These are phyloP conservation scores for Pyrus hybrid DNA, from an alignment of 331 rosid genomes.

Conservation along the genomic window DNA sequence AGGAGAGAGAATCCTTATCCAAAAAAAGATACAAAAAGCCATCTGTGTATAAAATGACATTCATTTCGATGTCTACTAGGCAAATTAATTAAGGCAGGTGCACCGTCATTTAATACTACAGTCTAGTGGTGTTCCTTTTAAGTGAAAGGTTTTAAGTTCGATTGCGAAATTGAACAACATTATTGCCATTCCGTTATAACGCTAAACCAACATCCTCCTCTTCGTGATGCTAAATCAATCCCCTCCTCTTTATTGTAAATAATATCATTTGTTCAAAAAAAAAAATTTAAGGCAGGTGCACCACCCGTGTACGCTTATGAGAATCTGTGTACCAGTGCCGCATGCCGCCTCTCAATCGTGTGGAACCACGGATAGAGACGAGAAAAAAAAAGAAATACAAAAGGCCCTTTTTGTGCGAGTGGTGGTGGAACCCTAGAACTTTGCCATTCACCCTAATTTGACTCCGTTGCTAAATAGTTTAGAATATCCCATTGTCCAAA, in stretches of 20 bases:
- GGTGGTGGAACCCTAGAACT: neutral
- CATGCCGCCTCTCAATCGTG: neutral
- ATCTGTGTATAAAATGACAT: no score
- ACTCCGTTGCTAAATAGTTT: accelerated
- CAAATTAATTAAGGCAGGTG: no score
- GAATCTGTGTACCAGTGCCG: neutral
- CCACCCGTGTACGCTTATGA: neutral
- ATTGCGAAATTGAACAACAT: no score
- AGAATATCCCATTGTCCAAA: no score
- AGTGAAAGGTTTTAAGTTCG: no score
- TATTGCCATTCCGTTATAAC: accelerated
- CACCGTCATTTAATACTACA: neutral
- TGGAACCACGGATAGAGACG: neutral
- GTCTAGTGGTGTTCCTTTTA: accelerated
- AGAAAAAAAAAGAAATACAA: no score
- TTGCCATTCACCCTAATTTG: neutral
- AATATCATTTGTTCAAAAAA: no score
- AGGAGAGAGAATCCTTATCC: no score
- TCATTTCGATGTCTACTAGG: no score
- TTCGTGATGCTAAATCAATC: no score
- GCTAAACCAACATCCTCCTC: accelerated
- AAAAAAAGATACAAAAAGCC: neutral
- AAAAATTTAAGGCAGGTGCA: no score
- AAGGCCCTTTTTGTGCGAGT: neutral
- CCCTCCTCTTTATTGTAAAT: accelerated